Conservation (phyloP, 148 eudicot genomes). For the Salicornia ramosissima region DNA sequence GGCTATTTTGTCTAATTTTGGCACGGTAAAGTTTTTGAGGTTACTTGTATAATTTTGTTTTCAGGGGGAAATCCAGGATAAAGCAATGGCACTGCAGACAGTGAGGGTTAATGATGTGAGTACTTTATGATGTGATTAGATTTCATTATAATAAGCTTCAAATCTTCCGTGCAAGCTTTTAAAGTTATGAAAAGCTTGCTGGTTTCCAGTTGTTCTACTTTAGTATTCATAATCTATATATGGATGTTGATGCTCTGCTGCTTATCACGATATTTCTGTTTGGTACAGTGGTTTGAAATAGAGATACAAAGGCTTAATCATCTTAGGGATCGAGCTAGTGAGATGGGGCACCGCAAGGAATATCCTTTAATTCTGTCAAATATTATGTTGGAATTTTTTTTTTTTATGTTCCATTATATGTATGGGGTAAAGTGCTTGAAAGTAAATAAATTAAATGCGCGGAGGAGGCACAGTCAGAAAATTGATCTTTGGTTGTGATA, state of each 20-base stretch:
- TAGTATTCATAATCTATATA: neutral
- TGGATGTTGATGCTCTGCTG: conserved; percentile 7
- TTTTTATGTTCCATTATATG: neutral
- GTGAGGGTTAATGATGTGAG: conserved; percentile 72
- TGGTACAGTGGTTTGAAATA: conserved; percentile 64
- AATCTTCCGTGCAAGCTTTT: conserved; percentile 1
- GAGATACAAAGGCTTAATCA: conserved; percentile 75
- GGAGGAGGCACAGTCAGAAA: neutral
- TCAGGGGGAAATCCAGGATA: conserved; percentile 85
- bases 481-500: neutral
- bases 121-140: neutral
- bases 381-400: neutral
- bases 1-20: neutral
- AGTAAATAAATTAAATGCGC: neutral
- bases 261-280: conserved; percentile 12
- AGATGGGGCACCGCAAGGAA: conserved; percentile 82
- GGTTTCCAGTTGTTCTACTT: neutral
- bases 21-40: neutral
- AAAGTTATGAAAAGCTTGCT: neutral
- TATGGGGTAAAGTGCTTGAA: neutral
- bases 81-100: conserved; percentile 70
- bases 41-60: conserved; percentile 5
- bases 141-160: neutral
- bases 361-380: conserved; percentile 55
- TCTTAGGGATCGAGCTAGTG: conserved; percentile 86